These are phyloP conservation scores for Golubevia sp. DNA, from an alignment of 1,284 basidiomycete species.

Conservation along the genomic window DNA sequence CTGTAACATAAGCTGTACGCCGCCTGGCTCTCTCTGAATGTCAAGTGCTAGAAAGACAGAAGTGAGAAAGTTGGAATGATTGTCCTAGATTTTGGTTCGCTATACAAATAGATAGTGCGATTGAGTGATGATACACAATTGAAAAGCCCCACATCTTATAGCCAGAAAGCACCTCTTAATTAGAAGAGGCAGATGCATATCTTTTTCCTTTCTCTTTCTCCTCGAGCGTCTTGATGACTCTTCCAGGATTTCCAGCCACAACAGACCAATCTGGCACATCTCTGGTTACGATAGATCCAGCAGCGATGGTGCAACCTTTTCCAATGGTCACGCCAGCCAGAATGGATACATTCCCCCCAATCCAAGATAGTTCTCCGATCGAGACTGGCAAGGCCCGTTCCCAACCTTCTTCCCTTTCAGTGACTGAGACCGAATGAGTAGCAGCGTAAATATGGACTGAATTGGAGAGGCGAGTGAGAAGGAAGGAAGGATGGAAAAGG, in stretches of 20 bases:
- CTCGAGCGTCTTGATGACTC: conserved; percentile 64
- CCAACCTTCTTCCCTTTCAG: conserved; percentile 48
- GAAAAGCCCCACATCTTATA: too few species aligned
- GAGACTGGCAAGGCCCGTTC: conserved; percentile 43
- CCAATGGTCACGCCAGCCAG: conserved; percentile 65
- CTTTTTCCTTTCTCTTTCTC: too few species aligned
- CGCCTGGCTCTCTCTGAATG: too few species aligned
- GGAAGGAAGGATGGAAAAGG: not conserved
- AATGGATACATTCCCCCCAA: conserved; percentile 64
- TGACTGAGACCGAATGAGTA: conserved; percentile 62
- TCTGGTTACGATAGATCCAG: conserved; percentile 65
- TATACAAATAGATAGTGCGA: too few species aligned
- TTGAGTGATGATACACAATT: too few species aligned
- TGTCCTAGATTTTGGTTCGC: too few species aligned
- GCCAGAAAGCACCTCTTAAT: too few species aligned
- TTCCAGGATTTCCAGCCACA: conserved; percentile 65
- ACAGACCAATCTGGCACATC: conserved; percentile 63
- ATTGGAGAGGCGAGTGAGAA: not conserved
- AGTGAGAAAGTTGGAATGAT: too few species aligned
- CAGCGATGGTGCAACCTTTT: conserved; percentile 64
- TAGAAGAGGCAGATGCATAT: too few species aligned
- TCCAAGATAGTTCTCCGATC: conserved; percentile 64
- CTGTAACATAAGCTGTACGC: too few species aligned
- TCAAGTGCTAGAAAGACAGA: too few species aligned
- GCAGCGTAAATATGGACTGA: conserved; percentile 61